Evolutionary conservation across 1,139 yeast species (phyloP).

Genomic region (Suhomyces yuchorum): DNA sequence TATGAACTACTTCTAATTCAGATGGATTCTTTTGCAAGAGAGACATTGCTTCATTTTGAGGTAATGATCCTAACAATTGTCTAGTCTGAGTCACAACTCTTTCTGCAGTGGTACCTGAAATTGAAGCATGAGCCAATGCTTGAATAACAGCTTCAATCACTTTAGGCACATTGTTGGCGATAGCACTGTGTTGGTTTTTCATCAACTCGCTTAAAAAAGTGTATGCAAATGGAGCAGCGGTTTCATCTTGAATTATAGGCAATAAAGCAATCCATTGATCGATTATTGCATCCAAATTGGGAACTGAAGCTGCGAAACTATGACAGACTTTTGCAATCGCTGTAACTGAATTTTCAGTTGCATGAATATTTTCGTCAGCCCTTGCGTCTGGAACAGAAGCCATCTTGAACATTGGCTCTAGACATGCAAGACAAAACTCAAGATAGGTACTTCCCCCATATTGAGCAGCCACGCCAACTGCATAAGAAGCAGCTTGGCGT

Average conservation of each 20-base stretch:
- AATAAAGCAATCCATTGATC: constrained; percentile 79
- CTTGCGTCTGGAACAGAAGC: constrained; percentile 82
- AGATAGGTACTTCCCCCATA: constrained; percentile 66
- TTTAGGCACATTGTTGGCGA: constrained; percentile 58
- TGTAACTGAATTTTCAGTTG: constrained; percentile 84
- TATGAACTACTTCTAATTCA: constrained; percentile 63
- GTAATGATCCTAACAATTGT: constrained; percentile 46
- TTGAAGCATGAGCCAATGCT: constrained; percentile 69
- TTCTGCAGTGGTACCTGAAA: constrained; percentile 71
- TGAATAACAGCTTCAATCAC: constrained; percentile 75
- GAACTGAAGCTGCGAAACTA: constrained; percentile 55
- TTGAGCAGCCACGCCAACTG: constrained; percentile 86
- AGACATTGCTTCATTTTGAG: constrained; percentile 66
- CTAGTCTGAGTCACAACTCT: constrained; percentile 64
- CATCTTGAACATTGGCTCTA: constrained; percentile 75
- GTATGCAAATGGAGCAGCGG: constrained; percentile 88
- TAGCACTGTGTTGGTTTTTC: constrained; percentile 65
- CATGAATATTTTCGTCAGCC: constrained; percentile 77
- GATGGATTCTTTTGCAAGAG: constrained; percentile 64
- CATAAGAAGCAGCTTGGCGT: constrained; percentile 86
- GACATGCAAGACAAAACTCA: constrained; percentile 64
- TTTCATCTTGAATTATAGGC: constrained; percentile 83
- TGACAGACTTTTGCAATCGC: constrained; percentile 82
- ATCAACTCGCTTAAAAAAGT: constrained; percentile 74
- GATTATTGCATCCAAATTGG: constrained; percentile 63